Base-by-base conservation (phyloP, 2,329 filamentous ascomycete genomes). In the Colletotrichum plurivorum region DNA sequence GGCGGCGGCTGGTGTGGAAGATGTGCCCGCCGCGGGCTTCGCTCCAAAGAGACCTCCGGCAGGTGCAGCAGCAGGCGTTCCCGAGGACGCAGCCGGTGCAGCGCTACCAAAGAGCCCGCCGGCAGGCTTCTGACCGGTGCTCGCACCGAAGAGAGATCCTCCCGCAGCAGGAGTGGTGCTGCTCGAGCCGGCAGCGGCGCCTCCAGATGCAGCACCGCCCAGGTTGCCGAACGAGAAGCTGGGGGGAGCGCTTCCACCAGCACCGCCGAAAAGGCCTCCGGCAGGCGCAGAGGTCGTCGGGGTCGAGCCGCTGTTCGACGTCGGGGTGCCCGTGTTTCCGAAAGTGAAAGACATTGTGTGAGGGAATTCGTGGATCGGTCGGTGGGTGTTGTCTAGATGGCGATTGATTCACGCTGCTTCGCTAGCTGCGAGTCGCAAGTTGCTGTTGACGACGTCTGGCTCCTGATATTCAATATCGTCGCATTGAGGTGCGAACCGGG, bases 201-300 rank as follows among this genome's bases (percentile, higher is more conserved):
- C 57, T 49, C 63, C 63, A 51, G 66, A 31, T 27, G 65, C 54
- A 18, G 48, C 54, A 27, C 71, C 71, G 48, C 73, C 74, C 25
- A 74, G 36, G 20, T 71, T 74, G 43, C 80, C 80, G 69, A 87
- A 87, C 10, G 81, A 80, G 74, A 87, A 85, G 9, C 72, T 68
- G 25, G 83, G 73, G 25, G 83, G 73, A 25, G 78, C 71, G 48
- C 76, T 74, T 39, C 66, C 62, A 39, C 73, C 75, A 65, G 71
- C 71, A 41, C 60, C 66, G 52, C 83, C 83, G 73, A 87, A 86
- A 9, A 85, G 72, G 20, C 77, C 74, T 15, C 80, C 79, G 6
- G 84, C 80, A 20, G 82, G 76, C 10, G 82, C 77, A 48, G 79
- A 78, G 15, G 82, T 78, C 45, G 78, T 75, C 43, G 58, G 71